phyloP scores from a whole-genome alignment of 2,329 filamentous ascomycete species.

The Colletotrichum lini region DNA sequence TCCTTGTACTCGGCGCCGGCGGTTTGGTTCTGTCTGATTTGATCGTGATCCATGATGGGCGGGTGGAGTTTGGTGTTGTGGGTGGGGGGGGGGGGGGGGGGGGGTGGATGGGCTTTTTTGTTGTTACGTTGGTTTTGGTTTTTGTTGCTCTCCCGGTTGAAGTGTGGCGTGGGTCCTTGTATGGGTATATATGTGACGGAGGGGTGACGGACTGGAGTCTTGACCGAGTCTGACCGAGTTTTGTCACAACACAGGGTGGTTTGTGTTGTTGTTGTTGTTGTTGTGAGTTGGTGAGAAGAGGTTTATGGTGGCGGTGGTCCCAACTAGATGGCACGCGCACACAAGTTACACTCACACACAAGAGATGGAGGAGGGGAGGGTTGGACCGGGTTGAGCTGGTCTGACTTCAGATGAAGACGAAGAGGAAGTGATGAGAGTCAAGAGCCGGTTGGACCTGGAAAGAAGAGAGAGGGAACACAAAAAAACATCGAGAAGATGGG shows the following conservation, averaged over 20 bases:
- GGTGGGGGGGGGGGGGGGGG: no score
- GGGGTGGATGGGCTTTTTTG: no score
- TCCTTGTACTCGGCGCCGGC: conserved; percentile 32
- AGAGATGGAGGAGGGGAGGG: no score
- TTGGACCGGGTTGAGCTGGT: conserved; percentile 35
- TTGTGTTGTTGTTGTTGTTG: not conserved
- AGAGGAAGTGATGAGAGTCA: conserved; percentile 19
- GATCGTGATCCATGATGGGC: conserved; percentile 42
- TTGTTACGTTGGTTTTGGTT: no score
- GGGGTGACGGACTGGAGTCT: not conserved
- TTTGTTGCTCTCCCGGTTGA: not conserved
- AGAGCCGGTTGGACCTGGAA: conserved; percentile 24
- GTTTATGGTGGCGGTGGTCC: not conserved
- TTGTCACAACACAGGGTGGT: no score
- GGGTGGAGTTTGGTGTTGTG: no score
- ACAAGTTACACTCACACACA: not conserved
- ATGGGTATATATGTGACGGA: conserved; percentile 6
- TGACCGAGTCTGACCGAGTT: no score
- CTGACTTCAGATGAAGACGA: conserved; percentile 25
- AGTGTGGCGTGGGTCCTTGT: conserved; percentile 24
- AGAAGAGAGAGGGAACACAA: not conserved
- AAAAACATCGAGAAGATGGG: conserved; percentile 9
- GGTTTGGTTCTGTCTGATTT: conserved; percentile 26
- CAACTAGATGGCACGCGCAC: conserved; percentile 6
- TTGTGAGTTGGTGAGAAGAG: not conserved